Evolutionary conservation across 129 eudicot species (phyloP).

Genomic region (Centella asiatica): DNA sequence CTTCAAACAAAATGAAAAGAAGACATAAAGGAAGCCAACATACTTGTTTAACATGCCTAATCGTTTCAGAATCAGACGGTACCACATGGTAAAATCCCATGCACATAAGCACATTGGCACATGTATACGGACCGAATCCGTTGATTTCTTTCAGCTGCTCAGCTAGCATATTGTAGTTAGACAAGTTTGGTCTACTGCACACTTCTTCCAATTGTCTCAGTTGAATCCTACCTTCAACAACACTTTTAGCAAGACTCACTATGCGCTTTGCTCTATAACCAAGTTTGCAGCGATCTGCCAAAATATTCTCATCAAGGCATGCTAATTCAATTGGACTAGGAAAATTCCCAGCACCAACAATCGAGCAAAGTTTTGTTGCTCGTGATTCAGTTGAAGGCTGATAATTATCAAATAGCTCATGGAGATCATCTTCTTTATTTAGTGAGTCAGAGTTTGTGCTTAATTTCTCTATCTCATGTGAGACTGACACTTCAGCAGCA

Average conservation of each 20-base stretch:
- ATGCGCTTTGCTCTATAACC: constrained; percentile 90
- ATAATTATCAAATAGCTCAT: constrained; percentile 12
- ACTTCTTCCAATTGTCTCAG: constrained; percentile 52
- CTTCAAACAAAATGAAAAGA: neutral
- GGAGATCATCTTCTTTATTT: neutral
- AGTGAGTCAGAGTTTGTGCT: neutral
- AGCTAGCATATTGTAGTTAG: constrained; percentile 42
- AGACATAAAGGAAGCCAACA: neutral
- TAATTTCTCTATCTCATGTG: neutral
- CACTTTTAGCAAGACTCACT: constrained; percentile 54
- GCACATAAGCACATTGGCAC: constrained; percentile 93
- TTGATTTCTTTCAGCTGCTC: constrained; percentile 58
- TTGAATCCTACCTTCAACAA: constrained; percentile 59
- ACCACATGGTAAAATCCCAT: constrained; percentile 85
- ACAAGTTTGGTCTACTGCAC: constrained; percentile 33
- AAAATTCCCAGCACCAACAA: constrained; percentile 43
- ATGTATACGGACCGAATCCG: constrained; percentile 85
- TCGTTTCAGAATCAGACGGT: constrained; percentile 88
- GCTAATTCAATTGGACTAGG: constrained; percentile 72
- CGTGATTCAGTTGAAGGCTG: constrained; percentile 3
- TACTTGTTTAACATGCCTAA: constrained; percentile 86
- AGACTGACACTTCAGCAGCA: constrained; percentile 9
- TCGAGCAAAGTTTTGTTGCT: constrained; percentile 7
- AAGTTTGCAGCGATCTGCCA: constrained; percentile 68
- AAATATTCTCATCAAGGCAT: constrained; percentile 42